A percentile compares a stretch with the other conserved stretches of the same genome.
Evolutionary conservation across 192 early-diverging fungal species (phyloP).

Genomic region (Mortierella hygrophila): DNA sequence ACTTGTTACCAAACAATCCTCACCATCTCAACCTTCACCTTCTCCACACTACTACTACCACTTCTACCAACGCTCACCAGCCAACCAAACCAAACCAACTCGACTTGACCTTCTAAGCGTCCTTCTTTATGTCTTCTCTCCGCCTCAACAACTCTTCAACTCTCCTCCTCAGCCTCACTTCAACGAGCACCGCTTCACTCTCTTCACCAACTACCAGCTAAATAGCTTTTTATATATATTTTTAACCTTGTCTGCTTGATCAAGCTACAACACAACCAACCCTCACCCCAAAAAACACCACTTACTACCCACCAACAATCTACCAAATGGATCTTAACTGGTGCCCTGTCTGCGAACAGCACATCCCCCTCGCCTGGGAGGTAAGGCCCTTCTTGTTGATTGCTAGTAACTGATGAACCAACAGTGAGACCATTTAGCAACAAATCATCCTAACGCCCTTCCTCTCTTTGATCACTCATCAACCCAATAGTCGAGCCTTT

Average conservation of each 20-base stretch:
- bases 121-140: conserved; percentile 1
- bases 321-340: conserved; percentile 54
- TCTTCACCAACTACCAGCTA: conserved; percentile 19
- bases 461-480: background rate
- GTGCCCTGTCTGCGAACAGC: conserved; percentile 59
- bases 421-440: background rate
- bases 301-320: background rate
- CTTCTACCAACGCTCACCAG: background rate
- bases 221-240: conserved; percentile 8
- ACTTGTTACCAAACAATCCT: conserved; percentile 9
- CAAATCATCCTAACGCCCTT: background rate
- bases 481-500: conserved; percentile 40
- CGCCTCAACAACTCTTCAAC: conserved; percentile 6
- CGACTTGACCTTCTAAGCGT: background rate
- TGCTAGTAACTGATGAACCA: background rate
- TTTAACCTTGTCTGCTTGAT: background rate
- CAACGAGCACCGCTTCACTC: conserved; percentile 15
- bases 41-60: conserved; percentile 4
- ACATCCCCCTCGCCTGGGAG: conserved; percentile 56
- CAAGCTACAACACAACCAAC: conserved; percentile 9
- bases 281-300: background rate
- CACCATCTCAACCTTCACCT: background rate
- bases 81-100: background rate
- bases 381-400: conserved; percentile 34
- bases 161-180: conserved; percentile 13